Base-by-base conservation (phyloP, 306 rosid genomes). In the Pyrus communis region DNA sequence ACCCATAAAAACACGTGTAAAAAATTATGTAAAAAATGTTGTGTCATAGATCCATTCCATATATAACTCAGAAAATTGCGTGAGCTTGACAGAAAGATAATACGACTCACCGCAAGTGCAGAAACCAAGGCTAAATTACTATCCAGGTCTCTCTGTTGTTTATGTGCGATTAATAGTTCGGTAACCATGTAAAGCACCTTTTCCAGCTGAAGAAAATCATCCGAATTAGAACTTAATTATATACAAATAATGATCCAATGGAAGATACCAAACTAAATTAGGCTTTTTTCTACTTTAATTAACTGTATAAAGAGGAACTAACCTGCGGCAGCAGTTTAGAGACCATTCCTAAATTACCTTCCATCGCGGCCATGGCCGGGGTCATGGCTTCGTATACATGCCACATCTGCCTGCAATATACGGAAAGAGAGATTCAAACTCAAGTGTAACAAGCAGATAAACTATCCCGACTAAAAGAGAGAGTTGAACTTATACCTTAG, bases 121-220 rank as follows among this genome's bases (percentile, higher is more conserved):
- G 83, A 11, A 62, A 85, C 78, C 0, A 18, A 46, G 22, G 85
- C 78, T 11, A 89, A 46, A 17, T 80, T 77, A 4, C 19, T 77
- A 66, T 79, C 77, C 45, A 89, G 46, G 19, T 86, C 91, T 42
- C 71, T 87, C 30, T 85, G 88, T 69, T 86, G 87, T 76, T 84
- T 89, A 21, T 78, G 80, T 8, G 82, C 70, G 45, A 89, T 75
- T 40, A 62, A 71, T 23, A 92, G 86, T 84, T 93, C 94, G 58
- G 97, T 87, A n/a, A 86, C 80, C 84, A 86, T 83, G 73, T 80
- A 90, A 60, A 87, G 89, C 52, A 80, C 73, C 57, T 71, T 84
- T 66, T 93, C 97, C 65, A 87, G 76, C 89, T 89, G 85, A 82
- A 73, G 62, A 69, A 79, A 75, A 51, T 51, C 9, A 3, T 12